A percentile compares a stretch with the other conserved stretches of the same genome.
phyloP scores from a whole-genome alignment of 305 asterid species.

The Plantago coronopus region DNA sequence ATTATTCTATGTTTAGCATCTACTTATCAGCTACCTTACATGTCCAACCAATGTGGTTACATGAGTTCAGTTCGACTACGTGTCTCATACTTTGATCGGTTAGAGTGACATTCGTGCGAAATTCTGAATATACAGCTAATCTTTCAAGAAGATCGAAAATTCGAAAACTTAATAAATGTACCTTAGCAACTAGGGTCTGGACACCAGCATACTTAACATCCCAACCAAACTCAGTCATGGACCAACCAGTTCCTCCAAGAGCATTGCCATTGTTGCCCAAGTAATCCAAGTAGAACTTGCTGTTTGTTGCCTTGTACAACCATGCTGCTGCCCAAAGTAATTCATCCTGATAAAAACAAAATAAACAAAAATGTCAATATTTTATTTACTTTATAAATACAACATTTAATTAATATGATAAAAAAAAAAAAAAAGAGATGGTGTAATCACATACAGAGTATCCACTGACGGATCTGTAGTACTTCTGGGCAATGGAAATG shows the following conservation, averaged over 20 bases:
- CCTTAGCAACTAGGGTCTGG: conserved; percentile 91
- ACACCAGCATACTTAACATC: conserved; percentile 98
- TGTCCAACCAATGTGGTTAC: too few species aligned
- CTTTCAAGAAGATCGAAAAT: neutral
- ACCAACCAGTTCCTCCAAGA: conserved; percentile 97
- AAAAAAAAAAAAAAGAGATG: neutral
- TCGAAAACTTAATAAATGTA: conserved; percentile 13
- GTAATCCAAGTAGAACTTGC: conserved; percentile 68
- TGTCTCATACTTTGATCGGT: too few species aligned
- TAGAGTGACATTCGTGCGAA: too few species aligned
- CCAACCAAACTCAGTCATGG: conserved; percentile 98
- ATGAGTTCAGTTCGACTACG: too few species aligned
- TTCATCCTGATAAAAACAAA: conserved; percentile 56
- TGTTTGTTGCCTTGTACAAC: conserved; percentile 87
- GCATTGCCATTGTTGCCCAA: conserved; percentile 77
- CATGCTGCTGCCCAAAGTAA: conserved; percentile 98
- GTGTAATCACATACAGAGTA: conserved; percentile 63
- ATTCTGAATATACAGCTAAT: too few species aligned
- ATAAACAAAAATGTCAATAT: neutral
- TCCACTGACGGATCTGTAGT: conserved; percentile 98
- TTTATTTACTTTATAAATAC: neutral
- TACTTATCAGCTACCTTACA: too few species aligned
- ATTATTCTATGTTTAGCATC: too few species aligned
- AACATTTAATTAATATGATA: neutral
- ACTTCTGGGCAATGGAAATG: conserved; percentile 85